A percentile compares a stretch with the other conserved stretches of the same genome.
phyloP scores from a whole-genome alignment of 1,284 basidiomycete species.

The Paramarasmius palmivorus region DNA sequence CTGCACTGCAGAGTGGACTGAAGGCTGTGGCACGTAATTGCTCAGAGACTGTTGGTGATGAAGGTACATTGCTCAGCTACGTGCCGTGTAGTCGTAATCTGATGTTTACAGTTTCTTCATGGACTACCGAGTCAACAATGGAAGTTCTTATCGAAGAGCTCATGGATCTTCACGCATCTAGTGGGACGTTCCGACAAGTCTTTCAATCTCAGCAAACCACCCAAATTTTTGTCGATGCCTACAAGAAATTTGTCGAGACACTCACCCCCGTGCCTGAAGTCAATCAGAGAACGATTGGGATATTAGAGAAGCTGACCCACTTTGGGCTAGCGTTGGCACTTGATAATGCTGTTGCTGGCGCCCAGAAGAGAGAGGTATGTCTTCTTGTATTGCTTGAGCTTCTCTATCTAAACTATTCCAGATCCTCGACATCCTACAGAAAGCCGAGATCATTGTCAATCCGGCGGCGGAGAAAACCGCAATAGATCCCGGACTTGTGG shows the following conservation, averaged over 20 bases:
- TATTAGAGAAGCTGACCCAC: slow-evolving; percentile 69
- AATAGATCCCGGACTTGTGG: slow-evolving; percentile 53
- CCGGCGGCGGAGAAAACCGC: slow-evolving; percentile 45
- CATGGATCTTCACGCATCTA: slow-evolving; percentile 63
- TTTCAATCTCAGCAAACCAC: slow-evolving; percentile 72
- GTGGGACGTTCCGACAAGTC: slow-evolving; percentile 63
- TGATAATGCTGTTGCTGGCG: slow-evolving; percentile 55
- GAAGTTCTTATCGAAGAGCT: slow-evolving; percentile 68
- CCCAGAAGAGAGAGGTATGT: slow-evolving; percentile 68
- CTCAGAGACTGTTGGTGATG: slow-evolving; percentile 29
- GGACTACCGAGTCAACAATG: slow-evolving; percentile 44
- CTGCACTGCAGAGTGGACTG: slow-evolving; percentile 53
- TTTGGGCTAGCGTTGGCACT: slow-evolving; percentile 65
- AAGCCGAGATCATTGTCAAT: slow-evolving; percentile 52
- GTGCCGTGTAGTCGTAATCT: slow-evolving; percentile 13
- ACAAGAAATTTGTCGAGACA: slow-evolving; percentile 53
- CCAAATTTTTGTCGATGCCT: slow-evolving; percentile 63
- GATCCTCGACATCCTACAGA: slow-evolving; percentile 60
- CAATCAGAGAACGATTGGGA: slow-evolving; percentile 46
- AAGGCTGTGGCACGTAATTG: slow-evolving; percentile 36
- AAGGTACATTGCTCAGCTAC: slow-evolving; percentile 20
- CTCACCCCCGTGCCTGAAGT: slow-evolving; percentile 37
- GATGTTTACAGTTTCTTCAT: slow-evolving; percentile 23
- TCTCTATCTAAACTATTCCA: slow-evolving; percentile 23
- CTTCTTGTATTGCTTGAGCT: background rate